Evolutionary conservation across 108 stramenopile species (phyloP).

Genomic region (Skeletonema costatum): DNA sequence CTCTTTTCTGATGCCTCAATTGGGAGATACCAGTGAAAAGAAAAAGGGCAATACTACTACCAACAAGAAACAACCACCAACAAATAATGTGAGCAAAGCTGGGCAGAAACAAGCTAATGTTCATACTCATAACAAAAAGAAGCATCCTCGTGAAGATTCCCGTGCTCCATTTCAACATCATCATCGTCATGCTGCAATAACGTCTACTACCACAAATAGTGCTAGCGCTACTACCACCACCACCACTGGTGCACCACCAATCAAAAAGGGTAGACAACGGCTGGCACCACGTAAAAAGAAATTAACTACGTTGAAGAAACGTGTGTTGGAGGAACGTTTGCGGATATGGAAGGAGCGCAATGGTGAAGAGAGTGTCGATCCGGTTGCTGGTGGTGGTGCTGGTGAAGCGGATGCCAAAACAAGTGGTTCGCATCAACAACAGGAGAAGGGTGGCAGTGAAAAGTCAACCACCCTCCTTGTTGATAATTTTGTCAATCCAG

Average conservation of each 20-base stretch:
- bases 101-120: neutral
- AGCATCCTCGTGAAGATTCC: neutral
- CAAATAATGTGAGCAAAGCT: neutral
- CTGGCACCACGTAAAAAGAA: slow-evolving; percentile 74
- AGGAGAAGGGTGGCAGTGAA: neutral
- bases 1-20: slow-evolving; percentile 14
- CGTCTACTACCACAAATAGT: neutral
- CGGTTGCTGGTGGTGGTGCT: neutral
- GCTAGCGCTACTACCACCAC: neutral
- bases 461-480: slow-evolving; percentile 38
- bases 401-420: neutral
- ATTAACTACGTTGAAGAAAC: slow-evolving; percentile 78
- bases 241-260: neutral
- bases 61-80: neutral
- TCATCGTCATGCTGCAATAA: slow-evolving; percentile 9
- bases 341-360: slow-evolving; percentile 63
- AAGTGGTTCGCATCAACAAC: neutral
- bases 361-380: neutral
- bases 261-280: slow-evolving; percentile 67
- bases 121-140: neutral
- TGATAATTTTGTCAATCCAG: slow-evolving; percentile 52
- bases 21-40: neutral
- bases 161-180: neutral
- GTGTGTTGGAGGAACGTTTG: slow-evolving; percentile 81
- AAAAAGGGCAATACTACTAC: slow-evolving; percentile 2